phyloP scores from a whole-genome alignment of 345 rosid genomes.

The Citrus reticulata region DNA sequence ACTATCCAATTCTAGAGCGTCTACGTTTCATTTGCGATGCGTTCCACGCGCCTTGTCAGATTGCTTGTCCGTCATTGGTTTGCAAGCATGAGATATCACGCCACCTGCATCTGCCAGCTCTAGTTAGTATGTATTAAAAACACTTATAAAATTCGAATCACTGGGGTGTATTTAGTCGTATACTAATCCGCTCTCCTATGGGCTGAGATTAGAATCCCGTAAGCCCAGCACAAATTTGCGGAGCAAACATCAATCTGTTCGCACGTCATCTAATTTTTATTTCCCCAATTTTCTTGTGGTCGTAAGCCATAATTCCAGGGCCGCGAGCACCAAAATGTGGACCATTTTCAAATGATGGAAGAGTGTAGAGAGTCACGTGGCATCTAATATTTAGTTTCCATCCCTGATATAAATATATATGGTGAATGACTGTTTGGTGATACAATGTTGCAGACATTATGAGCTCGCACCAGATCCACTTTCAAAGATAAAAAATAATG shows the following conservation, averaged over 20 bases:
- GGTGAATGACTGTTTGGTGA: neutral
- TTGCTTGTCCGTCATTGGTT: neutral
- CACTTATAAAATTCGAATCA: too few relatives aligned
- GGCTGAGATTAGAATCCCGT: neutral
- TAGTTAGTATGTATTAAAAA: neutral
- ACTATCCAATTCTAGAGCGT: slow-evolving; percentile 1
- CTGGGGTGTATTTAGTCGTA: neutral
- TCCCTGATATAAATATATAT: too few relatives aligned
- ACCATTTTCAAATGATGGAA: neutral
- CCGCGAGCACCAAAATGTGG: neutral
- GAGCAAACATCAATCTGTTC: neutral
- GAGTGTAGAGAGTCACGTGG: neutral
- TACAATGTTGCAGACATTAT: slow-evolving; percentile 16
- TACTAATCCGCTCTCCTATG: too few relatives aligned
- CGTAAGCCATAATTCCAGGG: neutral
- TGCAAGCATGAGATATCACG: slow-evolving; percentile 2
- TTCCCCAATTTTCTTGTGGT: neutral
- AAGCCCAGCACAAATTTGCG: neutral
- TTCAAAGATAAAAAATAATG: too few relatives aligned
- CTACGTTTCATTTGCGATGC: neutral
- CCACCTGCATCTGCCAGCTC: neutral
- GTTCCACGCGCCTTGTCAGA: slow-evolving; percentile 20
- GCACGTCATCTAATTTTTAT: neutral
- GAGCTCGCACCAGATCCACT: neutral
- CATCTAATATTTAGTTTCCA: neutral